Evolutionary conservation across 805 yeast genomes (phyloP).

Genomic region (Geotrichum ghanense): DNA sequence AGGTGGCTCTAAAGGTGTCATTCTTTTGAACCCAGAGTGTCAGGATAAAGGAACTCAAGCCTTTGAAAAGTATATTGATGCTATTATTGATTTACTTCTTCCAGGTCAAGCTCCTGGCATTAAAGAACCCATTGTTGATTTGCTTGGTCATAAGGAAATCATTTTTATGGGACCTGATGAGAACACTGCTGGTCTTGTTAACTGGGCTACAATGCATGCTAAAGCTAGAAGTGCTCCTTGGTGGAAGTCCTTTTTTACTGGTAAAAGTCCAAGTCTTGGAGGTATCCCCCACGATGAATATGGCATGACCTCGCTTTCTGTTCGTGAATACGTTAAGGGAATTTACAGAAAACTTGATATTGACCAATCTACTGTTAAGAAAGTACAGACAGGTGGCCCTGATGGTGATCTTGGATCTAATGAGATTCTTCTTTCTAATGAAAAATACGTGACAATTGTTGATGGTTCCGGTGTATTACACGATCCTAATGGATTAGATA

Average conservation of each 20-base stretch:
- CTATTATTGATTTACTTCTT: constrained; percentile 76
- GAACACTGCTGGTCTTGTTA: constrained; percentile 90
- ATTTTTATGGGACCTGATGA: constrained; percentile 98
- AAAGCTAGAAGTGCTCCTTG: constrained; percentile 85
- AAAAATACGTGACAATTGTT: constrained; percentile 75
- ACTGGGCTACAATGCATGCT: constrained; percentile 97
- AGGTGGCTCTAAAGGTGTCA: constrained; percentile 98
- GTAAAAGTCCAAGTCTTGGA: constrained; percentile 83
- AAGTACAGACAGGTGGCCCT: constrained; percentile 97
- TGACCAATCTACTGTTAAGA: constrained; percentile 46
- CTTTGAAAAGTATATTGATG: constrained; percentile 85
- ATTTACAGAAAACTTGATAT: constrained; percentile 70
- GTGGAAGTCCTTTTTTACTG: constrained; percentile 98
- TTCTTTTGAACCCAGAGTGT: constrained; percentile 57
- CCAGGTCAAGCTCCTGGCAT: constrained; percentile 60
- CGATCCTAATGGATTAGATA: constrained; percentile 84
- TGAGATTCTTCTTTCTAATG: constrained; percentile 82
- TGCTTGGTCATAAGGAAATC: constrained; percentile 76
- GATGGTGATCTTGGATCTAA: constrained; percentile 97
- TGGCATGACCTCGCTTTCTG: constrained; percentile 96
- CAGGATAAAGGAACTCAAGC: constrained; percentile 75
- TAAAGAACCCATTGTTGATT: constrained; percentile 75
- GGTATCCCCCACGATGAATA: constrained; percentile 98
- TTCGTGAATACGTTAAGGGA: constrained; percentile 81
- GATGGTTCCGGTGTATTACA: constrained; percentile 95